A percentile compares a stretch with the other conserved stretches of the same genome.
Conservation (phyloP, 148 eudicot genomes). For the Fagopyrum esculentum region DNA sequence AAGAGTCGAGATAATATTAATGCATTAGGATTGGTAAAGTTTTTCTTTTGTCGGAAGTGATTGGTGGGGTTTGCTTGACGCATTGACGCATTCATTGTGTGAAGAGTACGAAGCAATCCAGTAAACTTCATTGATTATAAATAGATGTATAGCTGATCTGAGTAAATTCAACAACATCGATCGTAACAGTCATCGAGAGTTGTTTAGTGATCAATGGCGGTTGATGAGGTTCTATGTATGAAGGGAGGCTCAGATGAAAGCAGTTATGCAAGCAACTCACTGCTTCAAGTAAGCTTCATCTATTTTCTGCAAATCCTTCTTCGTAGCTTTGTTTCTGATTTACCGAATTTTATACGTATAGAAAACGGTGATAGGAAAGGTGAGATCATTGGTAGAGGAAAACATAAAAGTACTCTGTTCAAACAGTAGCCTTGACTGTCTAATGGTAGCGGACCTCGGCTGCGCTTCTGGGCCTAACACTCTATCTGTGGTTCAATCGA, state of each 20-base stretch:
- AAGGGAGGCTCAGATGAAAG: background rate
- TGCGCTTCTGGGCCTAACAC: background rate
- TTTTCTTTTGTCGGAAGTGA: too few species aligned
- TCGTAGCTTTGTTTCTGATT: too few species aligned
- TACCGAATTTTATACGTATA: background rate
- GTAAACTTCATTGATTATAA: too few species aligned
- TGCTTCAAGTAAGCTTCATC: background rate
- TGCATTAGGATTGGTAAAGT: too few species aligned
- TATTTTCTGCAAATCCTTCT: background rate
- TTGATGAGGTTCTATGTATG: background rate
- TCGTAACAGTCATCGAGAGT: background rate
- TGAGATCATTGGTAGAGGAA: background rate
- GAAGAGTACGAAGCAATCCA: too few species aligned
- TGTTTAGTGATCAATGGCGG: background rate
- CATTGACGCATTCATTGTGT: too few species aligned
- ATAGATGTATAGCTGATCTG: background rate
- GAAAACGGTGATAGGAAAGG: background rate
- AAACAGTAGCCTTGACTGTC: background rate
- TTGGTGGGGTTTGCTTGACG: too few species aligned
- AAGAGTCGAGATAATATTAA: too few species aligned
- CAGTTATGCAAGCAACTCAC: background rate
- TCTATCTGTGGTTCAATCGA: background rate
- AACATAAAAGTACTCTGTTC: background rate
- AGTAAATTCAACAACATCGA: background rate
- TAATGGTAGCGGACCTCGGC: background rate